These are phyloP conservation scores for Lactuca sativa DNA, from an alignment of 129 eudicot genomes.

Conservation along the genomic window DNA sequence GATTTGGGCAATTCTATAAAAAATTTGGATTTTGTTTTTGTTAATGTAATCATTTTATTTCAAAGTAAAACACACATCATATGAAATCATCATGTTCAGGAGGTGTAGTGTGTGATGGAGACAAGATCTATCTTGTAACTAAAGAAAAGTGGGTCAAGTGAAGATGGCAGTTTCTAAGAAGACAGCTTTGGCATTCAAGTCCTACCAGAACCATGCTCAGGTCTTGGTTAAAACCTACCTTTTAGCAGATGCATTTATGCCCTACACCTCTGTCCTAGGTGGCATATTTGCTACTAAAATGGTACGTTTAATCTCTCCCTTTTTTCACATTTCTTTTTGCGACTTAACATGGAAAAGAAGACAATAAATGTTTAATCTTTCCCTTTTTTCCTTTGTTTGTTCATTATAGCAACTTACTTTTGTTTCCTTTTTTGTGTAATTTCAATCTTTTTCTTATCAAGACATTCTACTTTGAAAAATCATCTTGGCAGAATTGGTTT, in stretches of 20 bases:
- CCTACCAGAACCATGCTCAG: constrained; percentile 68
- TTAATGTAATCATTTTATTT: background rate
- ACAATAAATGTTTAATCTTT: too few species aligned
- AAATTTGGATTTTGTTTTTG: background rate
- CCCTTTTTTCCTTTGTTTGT: too few species aligned
- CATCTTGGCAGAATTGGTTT: background rate
- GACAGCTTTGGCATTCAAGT: constrained; percentile 55
- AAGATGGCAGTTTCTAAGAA: constrained; percentile 53
- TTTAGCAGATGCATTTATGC: constrained; percentile 60
- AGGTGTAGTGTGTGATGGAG: constrained; percentile 25
- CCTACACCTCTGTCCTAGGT: constrained; percentile 68
- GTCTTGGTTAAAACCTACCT: constrained; percentile 61
- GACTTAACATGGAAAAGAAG: constrained; percentile 8
- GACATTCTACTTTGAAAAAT: background rate
- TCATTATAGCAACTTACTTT: too few species aligned
- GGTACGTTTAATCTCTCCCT: constrained; percentile 40
- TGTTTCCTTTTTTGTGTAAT: too few species aligned
- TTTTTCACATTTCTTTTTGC: constrained; percentile 11
- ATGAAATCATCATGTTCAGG: constrained; percentile 15
- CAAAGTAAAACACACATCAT: background rate
- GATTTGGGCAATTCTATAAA: too few species aligned
- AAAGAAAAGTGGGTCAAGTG: background rate
- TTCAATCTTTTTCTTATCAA: too few species aligned
- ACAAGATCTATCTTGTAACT: constrained; percentile 27
- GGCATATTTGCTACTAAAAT: constrained; percentile 83